Percentiles rank a stretch among this genome's conserved stretches.
Evolutionary conservation across 805 yeast genomes (phyloP).

Genomic region (Kluyveromyces aestuarii): DNA sequence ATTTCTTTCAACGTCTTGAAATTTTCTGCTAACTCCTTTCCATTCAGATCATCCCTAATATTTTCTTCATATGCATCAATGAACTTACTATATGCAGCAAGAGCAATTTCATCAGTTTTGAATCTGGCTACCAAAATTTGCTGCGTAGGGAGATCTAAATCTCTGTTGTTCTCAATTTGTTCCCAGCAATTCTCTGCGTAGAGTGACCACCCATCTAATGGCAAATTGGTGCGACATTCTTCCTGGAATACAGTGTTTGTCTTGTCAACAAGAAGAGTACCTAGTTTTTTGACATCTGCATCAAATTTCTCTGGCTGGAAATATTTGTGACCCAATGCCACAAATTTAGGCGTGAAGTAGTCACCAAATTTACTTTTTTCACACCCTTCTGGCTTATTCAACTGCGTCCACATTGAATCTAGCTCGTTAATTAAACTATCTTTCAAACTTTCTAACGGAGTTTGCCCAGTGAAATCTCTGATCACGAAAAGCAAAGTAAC

Average conservation of each 20-base stretch:
- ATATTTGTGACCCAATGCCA: constrained; percentile 76
- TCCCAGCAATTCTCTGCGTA: constrained; percentile 91
- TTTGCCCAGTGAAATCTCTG: constrained; percentile 82
- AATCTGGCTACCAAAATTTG: constrained; percentile 91
- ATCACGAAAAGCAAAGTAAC: constrained; percentile 77
- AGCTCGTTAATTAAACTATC: constrained; percentile 64
- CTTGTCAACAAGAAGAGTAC: constrained; percentile 43
- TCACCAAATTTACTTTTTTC: constrained; percentile 50
- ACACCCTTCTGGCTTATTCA: constrained; percentile 64
- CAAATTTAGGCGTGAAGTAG: constrained; percentile 79
- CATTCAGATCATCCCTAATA: constrained; percentile 21
- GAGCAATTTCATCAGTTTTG: constrained; percentile 83
- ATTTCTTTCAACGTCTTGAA: constrained; percentile 37
- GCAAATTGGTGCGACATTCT: constrained; percentile 74
- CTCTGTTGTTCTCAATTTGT: constrained; percentile 87
- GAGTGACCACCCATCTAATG: constrained; percentile 93
- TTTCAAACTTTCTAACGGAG: constrained; percentile 67
- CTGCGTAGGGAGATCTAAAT: constrained; percentile 92
- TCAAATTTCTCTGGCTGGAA: constrained; percentile 66
- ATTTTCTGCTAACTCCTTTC: constrained; percentile 31
- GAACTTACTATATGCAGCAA: constrained; percentile 40
- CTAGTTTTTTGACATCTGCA: constrained; percentile 50
- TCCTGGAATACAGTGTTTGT: constrained; percentile 44
- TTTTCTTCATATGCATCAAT: constrained; percentile 27
- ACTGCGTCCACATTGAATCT: constrained; percentile 64